These are phyloP conservation scores for Nyctanthes arbortristis DNA, from an alignment of 257 asterid genomes.

Conservation along the genomic window DNA sequence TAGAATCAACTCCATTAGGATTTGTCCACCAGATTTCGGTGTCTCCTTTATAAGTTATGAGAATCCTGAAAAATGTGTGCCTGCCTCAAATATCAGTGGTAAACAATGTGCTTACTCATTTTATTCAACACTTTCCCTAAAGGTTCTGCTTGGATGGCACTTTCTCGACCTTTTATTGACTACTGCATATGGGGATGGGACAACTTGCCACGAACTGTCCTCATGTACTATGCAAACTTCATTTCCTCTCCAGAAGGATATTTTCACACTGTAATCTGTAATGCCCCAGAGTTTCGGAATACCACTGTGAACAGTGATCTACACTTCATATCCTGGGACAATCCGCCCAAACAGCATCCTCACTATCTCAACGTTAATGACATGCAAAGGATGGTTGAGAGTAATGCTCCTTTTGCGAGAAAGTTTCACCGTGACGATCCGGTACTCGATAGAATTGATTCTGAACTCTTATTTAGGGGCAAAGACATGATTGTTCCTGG, in stretches of 20 bases:
- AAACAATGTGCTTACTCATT: neutral
- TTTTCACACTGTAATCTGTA: slow-evolving; percentile 89
- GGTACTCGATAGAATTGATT: slow-evolving; percentile 67
- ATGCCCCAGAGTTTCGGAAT: slow-evolving; percentile 75
- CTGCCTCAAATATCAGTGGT: too few species aligned
- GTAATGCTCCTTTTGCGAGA: slow-evolving; percentile 91
- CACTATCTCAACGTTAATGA: slow-evolving; percentile 70
- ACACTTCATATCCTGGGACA: slow-evolving; percentile 96
- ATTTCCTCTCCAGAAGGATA: slow-evolving; percentile 95
- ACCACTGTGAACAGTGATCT: slow-evolving; percentile 92
- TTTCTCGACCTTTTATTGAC: slow-evolving; percentile 84
- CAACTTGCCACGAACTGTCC: slow-evolving; percentile 86
- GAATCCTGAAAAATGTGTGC: neutral
- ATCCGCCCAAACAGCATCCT: slow-evolving; percentile 97
- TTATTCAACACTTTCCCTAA: slow-evolving; percentile 20
- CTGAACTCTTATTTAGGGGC: slow-evolving; percentile 65
- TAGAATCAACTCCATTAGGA: neutral
- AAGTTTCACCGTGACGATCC: slow-evolving; percentile 84
- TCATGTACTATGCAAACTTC: slow-evolving; percentile 96
- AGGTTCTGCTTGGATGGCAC: slow-evolving; percentile 99
- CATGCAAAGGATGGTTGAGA: slow-evolving; percentile 77
- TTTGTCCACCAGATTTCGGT: too few species aligned
- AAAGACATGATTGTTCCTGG: slow-evolving; percentile 78
- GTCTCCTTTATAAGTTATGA: too few species aligned
- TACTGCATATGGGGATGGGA: slow-evolving; percentile 99